These are phyloP conservation scores for Phytopythium delawarense DNA, from an alignment of 352 stramenopile genomes.

Conservation along the genomic window DNA sequence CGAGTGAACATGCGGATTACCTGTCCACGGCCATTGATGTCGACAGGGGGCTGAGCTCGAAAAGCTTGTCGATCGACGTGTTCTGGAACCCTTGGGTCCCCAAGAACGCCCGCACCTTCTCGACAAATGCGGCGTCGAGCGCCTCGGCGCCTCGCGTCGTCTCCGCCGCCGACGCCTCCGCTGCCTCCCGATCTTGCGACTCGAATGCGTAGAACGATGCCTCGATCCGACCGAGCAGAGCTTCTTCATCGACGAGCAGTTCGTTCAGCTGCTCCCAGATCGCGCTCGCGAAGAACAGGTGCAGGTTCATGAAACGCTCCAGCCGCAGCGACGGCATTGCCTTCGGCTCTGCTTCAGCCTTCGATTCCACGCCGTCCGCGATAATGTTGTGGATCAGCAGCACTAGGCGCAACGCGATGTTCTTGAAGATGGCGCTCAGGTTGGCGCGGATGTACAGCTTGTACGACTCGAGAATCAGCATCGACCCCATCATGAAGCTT, in stretches of 20 bases:
- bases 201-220: constrained; percentile 18
- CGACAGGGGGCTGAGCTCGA: constrained; percentile 3
- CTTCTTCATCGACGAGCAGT: constrained; percentile 21
- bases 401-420: constrained; percentile 20
- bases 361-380: not conserved
- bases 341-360: not conserved
- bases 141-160: not conserved
- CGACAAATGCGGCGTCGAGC: constrained; percentile 3
- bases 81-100: constrained; percentile 19
- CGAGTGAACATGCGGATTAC: constrained; percentile 6
- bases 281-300: constrained; percentile 19
- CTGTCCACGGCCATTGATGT: constrained; percentile 10
- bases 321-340: constrained; percentile 6
- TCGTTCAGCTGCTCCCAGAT: constrained; percentile 27
- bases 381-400: constrained; percentile 17
- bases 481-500: constrained; percentile 14
- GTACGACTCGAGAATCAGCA: constrained; percentile 17
- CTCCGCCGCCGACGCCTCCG: constrained; percentile 2
- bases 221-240: constrained; percentile 6
- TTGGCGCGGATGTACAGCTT: constrained; percentile 12
- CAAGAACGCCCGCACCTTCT: constrained; percentile 17
- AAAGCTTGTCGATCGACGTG: constrained; percentile 14
- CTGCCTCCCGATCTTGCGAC: not conserved
- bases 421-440: constrained; percentile 23
- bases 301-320: constrained; percentile 20